These are phyloP conservation scores for Abelmoschus esculentus DNA, from an alignment of 345 rosid species.

Conservation along the genomic window DNA sequence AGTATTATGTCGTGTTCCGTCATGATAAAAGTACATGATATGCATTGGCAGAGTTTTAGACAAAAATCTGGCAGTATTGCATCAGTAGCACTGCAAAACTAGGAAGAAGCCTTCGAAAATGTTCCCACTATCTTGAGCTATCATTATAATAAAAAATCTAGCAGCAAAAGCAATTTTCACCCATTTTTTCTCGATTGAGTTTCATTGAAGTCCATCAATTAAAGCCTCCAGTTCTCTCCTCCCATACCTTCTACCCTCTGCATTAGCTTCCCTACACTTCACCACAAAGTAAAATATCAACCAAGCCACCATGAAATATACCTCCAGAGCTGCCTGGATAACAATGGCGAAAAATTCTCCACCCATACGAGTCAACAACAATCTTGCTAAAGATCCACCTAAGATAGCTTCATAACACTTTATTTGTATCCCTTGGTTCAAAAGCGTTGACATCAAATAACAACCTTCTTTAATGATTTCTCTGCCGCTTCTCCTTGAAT, in stretches of 20 bases:
- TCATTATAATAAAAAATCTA: neutral
- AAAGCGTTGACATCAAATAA: neutral
- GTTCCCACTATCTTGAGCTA: neutral
- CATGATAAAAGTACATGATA: slow-evolving; percentile 30
- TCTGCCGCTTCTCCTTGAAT: neutral
- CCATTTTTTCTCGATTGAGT: neutral
- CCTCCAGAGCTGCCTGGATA: neutral
- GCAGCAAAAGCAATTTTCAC: neutral
- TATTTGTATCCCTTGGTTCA: neutral
- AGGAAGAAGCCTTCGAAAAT: neutral
- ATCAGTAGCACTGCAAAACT: neutral
- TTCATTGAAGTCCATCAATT: neutral
- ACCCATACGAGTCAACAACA: neutral
- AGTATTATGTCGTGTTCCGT: slow-evolving; percentile 27
- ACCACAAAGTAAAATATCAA: neutral
- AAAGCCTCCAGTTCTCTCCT: neutral
- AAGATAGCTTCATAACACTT: neutral
- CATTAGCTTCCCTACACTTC: neutral
- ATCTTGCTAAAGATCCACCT: neutral
- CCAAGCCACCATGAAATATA: neutral
- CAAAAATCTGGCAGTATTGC: slow-evolving; percentile 27
- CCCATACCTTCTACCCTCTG: neutral
- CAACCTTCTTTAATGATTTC: neutral
- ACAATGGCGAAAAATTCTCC: neutral
- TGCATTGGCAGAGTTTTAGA: slow-evolving; percentile 19